Conservation (phyloP, 306 rosid genomes). For the Quercus berberidifolia region DNA sequence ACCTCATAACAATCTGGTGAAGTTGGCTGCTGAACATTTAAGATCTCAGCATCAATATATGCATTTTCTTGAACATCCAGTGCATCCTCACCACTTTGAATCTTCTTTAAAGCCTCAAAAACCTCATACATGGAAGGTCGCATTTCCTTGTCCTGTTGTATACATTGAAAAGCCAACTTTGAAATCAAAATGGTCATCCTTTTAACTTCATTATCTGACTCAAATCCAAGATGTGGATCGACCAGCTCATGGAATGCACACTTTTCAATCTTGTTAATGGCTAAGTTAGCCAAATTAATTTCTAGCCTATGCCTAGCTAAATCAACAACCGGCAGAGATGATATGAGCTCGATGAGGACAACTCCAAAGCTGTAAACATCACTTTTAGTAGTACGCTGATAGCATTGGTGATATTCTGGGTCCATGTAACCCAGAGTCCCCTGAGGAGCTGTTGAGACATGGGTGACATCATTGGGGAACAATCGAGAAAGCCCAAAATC, state of each 20-base stretch:
- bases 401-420: constrained; percentile 64
- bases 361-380: constrained; percentile 81
- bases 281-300: constrained; percentile 56
- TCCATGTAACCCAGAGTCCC: constrained; percentile 84
- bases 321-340: constrained; percentile 68
- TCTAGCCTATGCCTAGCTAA: constrained; percentile 50
- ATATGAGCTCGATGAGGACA: constrained; percentile 60
- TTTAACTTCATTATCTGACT: constrained; percentile 35
- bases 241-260: constrained; percentile 42
- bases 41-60: neutral
- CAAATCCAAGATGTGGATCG: constrained; percentile 56
- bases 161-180: constrained; percentile 62
- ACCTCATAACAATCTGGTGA: constrained; percentile 44
- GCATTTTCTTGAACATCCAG: constrained; percentile 10
- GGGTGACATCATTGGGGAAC: constrained; percentile 51
- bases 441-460: constrained; percentile 77
- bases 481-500: constrained; percentile 78
- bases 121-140: constrained; percentile 74
- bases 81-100: constrained; percentile 31
- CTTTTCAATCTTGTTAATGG: constrained; percentile 39
- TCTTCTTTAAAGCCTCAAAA: constrained; percentile 39
- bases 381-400: constrained; percentile 65
- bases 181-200: constrained; percentile 52
- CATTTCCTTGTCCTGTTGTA: constrained; percentile 57
- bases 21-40: constrained; percentile 1